Percentiles rank a stretch among this genome's conserved stretches.
phyloP scores from a whole-genome alignment of 345 rosid genomes.

The Hypericum perforatum region DNA sequence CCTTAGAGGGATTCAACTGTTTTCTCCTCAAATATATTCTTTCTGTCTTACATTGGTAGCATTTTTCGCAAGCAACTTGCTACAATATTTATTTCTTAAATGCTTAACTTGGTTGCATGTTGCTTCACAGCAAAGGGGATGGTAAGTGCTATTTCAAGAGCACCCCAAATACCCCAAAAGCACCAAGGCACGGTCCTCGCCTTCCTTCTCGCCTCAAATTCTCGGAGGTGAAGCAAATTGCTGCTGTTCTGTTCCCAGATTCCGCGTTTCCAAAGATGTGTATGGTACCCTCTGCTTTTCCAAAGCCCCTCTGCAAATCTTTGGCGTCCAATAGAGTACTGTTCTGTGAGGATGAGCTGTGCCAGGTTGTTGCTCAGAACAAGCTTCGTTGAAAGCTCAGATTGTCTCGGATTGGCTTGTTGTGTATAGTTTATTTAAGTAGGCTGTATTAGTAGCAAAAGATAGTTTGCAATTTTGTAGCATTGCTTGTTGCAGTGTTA shows the following conservation, averaged over 20 bases:
- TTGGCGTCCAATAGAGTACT: conserved; percentile 66
- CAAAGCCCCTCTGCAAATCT: conserved; percentile 69
- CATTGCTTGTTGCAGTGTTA: conserved; percentile 19
- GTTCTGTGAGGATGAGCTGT: conserved; percentile 86
- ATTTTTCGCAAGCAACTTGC: neutral
- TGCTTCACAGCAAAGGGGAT: conserved; percentile 49
- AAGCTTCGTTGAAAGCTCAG: conserved; percentile 49
- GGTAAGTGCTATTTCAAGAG: conserved; percentile 31
- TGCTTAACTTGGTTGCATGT: neutral
- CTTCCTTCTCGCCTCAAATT: conserved; percentile 66
- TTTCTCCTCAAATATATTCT: neutral
- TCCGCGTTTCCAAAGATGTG: conserved; percentile 62
- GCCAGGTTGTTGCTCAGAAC: conserved; percentile 93
- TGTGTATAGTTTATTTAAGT: conserved; percentile 47
- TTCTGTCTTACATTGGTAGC: neutral
- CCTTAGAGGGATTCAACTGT: neutral
- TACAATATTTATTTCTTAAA: neutral
- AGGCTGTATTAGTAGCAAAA: conserved; percentile 30
- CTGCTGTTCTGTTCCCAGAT: conserved; percentile 91
- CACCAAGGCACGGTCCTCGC: conserved; percentile 87
- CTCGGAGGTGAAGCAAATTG: conserved; percentile 68
- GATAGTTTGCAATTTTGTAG: conserved; percentile 58
- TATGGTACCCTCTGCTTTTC: conserved; percentile 64
- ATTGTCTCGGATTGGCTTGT: conserved; percentile 6
- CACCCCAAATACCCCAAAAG: conserved; percentile 80